Percentiles rank a stretch among this genome's conserved stretches.
phyloP scores from a whole-genome alignment of 179 eudicot species.

The Silene coronaria region DNA sequence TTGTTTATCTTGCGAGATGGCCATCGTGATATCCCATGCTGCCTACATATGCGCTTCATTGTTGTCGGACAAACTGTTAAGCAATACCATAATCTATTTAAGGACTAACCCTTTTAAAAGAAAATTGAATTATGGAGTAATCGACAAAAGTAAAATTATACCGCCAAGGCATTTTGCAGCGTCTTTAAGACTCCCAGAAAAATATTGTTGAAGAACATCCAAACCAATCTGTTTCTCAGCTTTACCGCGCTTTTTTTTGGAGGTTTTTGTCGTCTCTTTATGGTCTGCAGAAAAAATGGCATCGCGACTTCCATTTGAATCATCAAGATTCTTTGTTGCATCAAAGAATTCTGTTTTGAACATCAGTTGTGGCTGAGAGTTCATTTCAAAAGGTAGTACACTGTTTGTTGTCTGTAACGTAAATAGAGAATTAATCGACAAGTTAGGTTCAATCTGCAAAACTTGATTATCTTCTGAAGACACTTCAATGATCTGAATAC shows the following conservation, averaged over 20 bases:
- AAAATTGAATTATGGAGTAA: background rate
- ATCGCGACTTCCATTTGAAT: slow-evolving; percentile 25
- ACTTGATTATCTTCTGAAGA: slow-evolving; percentile 38
- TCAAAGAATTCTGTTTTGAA: slow-evolving; percentile 29
- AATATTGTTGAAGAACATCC: slow-evolving; percentile 82
- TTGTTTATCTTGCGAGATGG: slow-evolving; percentile 96
- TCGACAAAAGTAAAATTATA: slow-evolving; percentile 16
- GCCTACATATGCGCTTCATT: slow-evolving; percentile 95
- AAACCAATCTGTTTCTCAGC: slow-evolving; percentile 87
- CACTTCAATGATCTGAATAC: slow-evolving; percentile 48
- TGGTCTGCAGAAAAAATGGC: slow-evolving; percentile 27
- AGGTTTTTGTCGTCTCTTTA: slow-evolving; percentile 41
- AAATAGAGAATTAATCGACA: slow-evolving; percentile 26
- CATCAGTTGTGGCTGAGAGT: slow-evolving; percentile 27
- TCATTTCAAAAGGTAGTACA: slow-evolving; percentile 19
- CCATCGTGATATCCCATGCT: slow-evolving; percentile 92
- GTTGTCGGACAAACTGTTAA: slow-evolving; percentile 86
- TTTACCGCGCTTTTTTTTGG: slow-evolving; percentile 78
- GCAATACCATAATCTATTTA: background rate
- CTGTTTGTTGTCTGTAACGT: slow-evolving; percentile 29
- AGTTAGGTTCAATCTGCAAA: slow-evolving; percentile 30
- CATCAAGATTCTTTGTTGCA: slow-evolving; percentile 19
- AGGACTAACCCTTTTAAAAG: background rate
- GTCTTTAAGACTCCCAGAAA: slow-evolving; percentile 87
- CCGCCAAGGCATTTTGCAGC: slow-evolving; percentile 93